Evolutionary conservation across 2,329 filamentous ascomycete genomes (phyloP).

Genomic region (Ceratocystis ficicola): DNA sequence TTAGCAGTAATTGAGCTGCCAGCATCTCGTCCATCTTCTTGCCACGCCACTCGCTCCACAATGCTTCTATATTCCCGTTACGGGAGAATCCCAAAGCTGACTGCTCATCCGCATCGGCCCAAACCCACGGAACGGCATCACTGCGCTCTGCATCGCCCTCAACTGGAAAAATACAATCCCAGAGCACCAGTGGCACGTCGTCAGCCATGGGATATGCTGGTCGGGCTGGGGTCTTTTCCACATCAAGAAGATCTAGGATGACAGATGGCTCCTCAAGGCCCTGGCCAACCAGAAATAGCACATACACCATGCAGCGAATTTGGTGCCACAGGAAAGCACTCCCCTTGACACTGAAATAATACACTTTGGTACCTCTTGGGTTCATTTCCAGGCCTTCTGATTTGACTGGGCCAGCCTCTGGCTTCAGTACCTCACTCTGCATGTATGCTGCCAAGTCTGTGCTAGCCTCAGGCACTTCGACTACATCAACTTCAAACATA

Average conservation of each 20-base stretch:
- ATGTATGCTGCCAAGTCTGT: slow-evolving; percentile 46
- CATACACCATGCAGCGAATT: slow-evolving; percentile 82
- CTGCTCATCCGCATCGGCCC: slow-evolving; percentile 53
- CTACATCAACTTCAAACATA: slow-evolving; percentile 70
- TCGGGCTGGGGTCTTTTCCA: slow-evolving; percentile 55
- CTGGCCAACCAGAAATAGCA: slow-evolving; percentile 88
- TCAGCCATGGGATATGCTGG: slow-evolving; percentile 85
- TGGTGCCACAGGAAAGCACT: slow-evolving; percentile 97
- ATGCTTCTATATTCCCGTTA: slow-evolving; percentile 54
- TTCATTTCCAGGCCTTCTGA: slow-evolving; percentile 9
- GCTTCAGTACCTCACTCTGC: slow-evolving; percentile 31
- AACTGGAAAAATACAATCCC: slow-evolving; percentile 76
- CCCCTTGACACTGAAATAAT: slow-evolving; percentile 77
- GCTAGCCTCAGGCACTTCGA: slow-evolving; percentile 47
- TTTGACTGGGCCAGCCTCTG: slow-evolving; percentile 22
- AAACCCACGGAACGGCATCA: slow-evolving; percentile 65
- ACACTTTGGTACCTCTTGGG: slow-evolving; percentile 49
- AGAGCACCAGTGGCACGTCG: slow-evolving; percentile 81
- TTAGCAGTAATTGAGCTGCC: slow-evolving; percentile 58
- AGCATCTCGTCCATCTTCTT: slow-evolving; percentile 85
- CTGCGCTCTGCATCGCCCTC: slow-evolving; percentile 29
- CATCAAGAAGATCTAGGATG: slow-evolving; percentile 62
- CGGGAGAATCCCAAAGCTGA: slow-evolving; percentile 49
- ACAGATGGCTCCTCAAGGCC: slow-evolving; percentile 66
- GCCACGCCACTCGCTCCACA: slow-evolving; percentile 76